These are phyloP conservation scores for Auxenochlorella protothecoides DNA, from an alignment of 139 green algal genomes.

Conservation along the genomic window DNA sequence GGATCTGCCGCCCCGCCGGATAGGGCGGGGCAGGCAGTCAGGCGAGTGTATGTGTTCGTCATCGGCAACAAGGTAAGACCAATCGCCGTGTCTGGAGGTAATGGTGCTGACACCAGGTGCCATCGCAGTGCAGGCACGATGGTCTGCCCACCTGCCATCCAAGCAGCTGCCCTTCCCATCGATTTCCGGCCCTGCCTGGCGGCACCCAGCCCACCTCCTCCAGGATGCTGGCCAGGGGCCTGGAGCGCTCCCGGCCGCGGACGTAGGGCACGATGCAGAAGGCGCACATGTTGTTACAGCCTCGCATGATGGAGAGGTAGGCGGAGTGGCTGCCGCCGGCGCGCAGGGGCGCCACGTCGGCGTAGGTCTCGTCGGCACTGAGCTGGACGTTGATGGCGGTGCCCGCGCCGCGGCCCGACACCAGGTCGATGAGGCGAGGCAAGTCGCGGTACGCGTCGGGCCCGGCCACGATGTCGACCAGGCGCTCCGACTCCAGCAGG, in stretches of 20 bases:
- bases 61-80: too few relatives aligned
- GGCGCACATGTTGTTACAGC: conserved; percentile 87
- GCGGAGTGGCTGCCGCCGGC: conserved; percentile 24
- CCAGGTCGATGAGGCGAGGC: conserved; percentile 56
- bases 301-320: conserved; percentile 78
- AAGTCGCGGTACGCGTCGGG: conserved; percentile 85
- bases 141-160: too few relatives aligned
- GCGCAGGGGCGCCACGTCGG: conserved; percentile 68
- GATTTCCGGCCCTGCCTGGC: too few relatives aligned
- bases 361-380: conserved; percentile 77
- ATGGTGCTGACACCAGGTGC: too few relatives aligned
- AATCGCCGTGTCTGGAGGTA: too few relatives aligned
- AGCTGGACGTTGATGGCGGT: conserved; percentile 75
- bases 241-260: conserved; percentile 66
- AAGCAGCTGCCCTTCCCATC: too few relatives aligned
- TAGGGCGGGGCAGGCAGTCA: too few relatives aligned
- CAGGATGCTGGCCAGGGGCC: conserved; percentile 53
- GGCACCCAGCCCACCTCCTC: conserved; percentile 43
- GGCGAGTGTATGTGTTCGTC: too few relatives aligned
- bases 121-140: too few relatives aligned
- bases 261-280: conserved; percentile 89
- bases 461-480: conserved; percentile 81
- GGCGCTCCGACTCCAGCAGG: conserved; percentile 50
- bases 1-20: too few relatives aligned
- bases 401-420: conserved; percentile 24